Evolutionary conservation across 2,329 filamentous ascomycete species (phyloP).

Genomic region (Chaetoscypha palmicola): DNA sequence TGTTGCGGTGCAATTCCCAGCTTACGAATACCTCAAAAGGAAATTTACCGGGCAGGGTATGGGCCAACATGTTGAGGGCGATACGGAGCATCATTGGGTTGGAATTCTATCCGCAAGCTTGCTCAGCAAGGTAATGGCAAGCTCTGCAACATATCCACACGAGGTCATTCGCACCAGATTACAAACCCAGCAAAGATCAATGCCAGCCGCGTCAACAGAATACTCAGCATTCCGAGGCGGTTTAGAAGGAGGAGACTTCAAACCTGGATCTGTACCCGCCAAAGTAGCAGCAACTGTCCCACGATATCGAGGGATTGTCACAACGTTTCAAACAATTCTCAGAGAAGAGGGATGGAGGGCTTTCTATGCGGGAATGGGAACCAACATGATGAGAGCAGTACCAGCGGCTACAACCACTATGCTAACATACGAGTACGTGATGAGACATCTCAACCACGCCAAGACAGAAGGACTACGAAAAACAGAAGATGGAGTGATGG

Average conservation of each 20-base stretch:
- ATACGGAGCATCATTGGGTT: conserved; percentile 64
- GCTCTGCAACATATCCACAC: conserved; percentile 92
- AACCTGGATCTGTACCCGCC: conserved; percentile 25
- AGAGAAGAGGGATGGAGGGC: conserved; percentile 90
- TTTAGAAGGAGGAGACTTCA: conserved; percentile 20
- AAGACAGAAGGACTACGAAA: conserved; percentile 22
- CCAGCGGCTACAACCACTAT: conserved; percentile 96
- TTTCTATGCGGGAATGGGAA: conserved; percentile 95
- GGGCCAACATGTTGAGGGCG: conserved; percentile 53
- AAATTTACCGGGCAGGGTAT: conserved; percentile 85
- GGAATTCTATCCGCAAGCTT: conserved; percentile 86
- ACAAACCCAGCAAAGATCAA: conserved; percentile 81
- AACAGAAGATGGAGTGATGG: background rate
- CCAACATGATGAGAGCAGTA: conserved; percentile 93
- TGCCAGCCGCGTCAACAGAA: conserved; percentile 44
- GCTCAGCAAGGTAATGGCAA: conserved; percentile 88
- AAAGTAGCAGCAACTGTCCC: conserved; percentile 27
- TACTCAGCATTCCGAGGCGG: conserved; percentile 40
- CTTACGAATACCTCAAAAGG: conserved; percentile 90
- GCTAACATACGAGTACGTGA: conserved; percentile 84
- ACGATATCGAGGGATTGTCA: conserved; percentile 70
- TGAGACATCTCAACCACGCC: conserved; percentile 25
- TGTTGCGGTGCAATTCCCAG: conserved; percentile 93
- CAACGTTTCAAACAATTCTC: conserved; percentile 78
- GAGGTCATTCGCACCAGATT: conserved; percentile 90